A percentile compares a stretch with the other conserved stretches of the same genome.
These are phyloP conservation scores for Bassia scoparia DNA, from an alignment of 148 eudicot genomes.

Conservation along the genomic window DNA sequence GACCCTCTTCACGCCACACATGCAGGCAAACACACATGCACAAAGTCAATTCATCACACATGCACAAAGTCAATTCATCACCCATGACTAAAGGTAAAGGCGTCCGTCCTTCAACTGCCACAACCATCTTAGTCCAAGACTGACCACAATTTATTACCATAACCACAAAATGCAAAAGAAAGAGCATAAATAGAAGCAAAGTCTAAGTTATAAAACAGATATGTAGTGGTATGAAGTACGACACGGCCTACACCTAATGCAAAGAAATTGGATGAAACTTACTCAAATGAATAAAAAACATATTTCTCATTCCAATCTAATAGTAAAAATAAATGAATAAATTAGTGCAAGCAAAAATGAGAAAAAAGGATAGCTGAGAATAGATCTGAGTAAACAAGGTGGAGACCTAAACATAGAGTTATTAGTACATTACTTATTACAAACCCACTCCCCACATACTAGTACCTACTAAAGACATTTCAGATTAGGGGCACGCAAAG, in stretches of 20 bases:
- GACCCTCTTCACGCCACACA: constrained; percentile 67
- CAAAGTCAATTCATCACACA: constrained; percentile 52
- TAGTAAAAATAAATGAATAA: no score
- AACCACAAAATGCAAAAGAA: neutral
- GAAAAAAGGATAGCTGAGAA: neutral
- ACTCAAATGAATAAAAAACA: neutral
- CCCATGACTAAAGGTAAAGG: constrained; percentile 30
- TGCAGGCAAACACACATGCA: constrained; percentile 75
- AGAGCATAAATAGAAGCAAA: neutral
- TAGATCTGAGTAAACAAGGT: neutral
- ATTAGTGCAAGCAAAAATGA: no score
- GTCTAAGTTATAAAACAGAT: neutral
- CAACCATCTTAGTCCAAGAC: constrained; percentile 1
- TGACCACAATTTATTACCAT: neutral
- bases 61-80: constrained; percentile 54
- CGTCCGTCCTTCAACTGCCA: constrained; percentile 17
- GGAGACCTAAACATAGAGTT: neutral
- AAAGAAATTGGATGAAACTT: neutral
- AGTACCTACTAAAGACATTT: neutral
- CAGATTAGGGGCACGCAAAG: neutral
- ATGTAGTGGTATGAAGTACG: neutral
- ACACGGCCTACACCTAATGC: neutral
- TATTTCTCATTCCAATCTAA: no score
- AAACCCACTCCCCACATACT: no score
- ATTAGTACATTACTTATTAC: no score